Evolutionary conservation across 2,329 filamentous ascomycete species (phyloP), one percentile per base, ranked within the genome.

Genomic region (Nothophoma quercina): DNA sequence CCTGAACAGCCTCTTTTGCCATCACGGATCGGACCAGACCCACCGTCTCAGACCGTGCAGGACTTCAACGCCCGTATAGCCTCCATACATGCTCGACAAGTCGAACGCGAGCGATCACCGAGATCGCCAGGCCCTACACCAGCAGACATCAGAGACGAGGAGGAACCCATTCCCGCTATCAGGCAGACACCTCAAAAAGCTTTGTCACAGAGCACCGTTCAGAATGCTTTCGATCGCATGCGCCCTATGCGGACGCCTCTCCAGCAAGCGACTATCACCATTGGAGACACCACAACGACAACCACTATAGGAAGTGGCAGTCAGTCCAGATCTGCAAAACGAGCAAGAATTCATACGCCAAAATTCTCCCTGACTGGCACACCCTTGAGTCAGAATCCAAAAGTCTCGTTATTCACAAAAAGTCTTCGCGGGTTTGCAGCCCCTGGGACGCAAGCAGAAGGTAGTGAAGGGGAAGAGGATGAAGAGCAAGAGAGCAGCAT

Each of bases 191-290:
- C 67, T 9, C 64, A 69, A 16, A 71, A 59, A 15, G 68, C 74
- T 9, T 62, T 68, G 12, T 70, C 73, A 0, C 68, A 72, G 47
- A 65, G 69, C 19, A 75, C 73, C 2, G 75, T 88, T 19, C 81
- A 83, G 43, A 85, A 81, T 64, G 85, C 85, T 1, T 87, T 87
- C 60, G 83, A 87, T 68, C 80, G 83, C 15, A 87, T 88, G 83
- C 79, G 85, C 13, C 80, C 83, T 1, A 88, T 85, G 66, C 82
- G 88, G 26, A 76, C 82, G 2, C 81, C 83, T 1, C 75, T 81
- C 22, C 86, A 90, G 63, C 77, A 87, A 43, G 89, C 89, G 16
- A 90, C 88, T 2, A 89, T 93, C 39, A 92, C 88, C 0, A 85
- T 93, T 46, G 90, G 89, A 1, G 81, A 87, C 56, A 82, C 81